Evolutionary conservation across 2,329 filamentous ascomycete genomes (phyloP).

Genomic region (Nectriaceae sp.): DNA sequence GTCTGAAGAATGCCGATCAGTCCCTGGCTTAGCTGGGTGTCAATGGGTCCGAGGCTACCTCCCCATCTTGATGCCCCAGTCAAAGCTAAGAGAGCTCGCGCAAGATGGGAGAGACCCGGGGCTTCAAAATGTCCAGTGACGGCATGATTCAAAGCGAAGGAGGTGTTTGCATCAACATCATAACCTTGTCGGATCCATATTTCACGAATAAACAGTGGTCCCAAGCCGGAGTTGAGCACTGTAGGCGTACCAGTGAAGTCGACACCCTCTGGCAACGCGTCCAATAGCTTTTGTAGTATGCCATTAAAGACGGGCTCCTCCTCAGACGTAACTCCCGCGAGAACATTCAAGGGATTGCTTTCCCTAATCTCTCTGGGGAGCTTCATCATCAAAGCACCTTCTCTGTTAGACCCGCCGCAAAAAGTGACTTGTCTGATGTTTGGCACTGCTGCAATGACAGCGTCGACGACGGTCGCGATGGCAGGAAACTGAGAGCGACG

Average conservation of each 20-base stretch:
- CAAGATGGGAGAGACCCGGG: conserved; percentile 74
- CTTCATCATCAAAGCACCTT: conserved; percentile 77
- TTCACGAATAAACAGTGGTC: conserved; percentile 47
- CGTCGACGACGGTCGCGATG: conserved; percentile 77
- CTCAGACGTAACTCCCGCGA: conserved; percentile 23
- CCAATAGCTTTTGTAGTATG: conserved; percentile 39
- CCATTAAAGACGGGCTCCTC: conserved; percentile 37
- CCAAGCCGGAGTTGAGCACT: conserved; percentile 45
- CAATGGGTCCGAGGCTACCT: conserved; percentile 54
- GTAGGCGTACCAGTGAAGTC: conserved; percentile 40
- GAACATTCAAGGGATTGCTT: conserved; percentile 61
- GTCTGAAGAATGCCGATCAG: conserved; percentile 44
- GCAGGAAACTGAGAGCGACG: conserved; percentile 81
- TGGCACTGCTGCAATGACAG: conserved; percentile 69
- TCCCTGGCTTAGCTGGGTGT: conserved; percentile 44
- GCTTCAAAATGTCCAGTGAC: conserved; percentile 67
- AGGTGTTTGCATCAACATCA: conserved; percentile 56
- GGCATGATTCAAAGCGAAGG: conserved; percentile 71
- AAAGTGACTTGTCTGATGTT: conserved; percentile 75
- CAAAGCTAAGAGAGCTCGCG: conserved; percentile 71
- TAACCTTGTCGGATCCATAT: conserved; percentile 56
- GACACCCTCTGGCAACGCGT: conserved; percentile 44
- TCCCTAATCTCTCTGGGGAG: conserved; percentile 61
- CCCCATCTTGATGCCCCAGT: conserved; percentile 76
- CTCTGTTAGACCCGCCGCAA: conserved; percentile 84